Conservation (phyloP, 139 green algal species). For the Tetradesmus obliquus region DNA sequence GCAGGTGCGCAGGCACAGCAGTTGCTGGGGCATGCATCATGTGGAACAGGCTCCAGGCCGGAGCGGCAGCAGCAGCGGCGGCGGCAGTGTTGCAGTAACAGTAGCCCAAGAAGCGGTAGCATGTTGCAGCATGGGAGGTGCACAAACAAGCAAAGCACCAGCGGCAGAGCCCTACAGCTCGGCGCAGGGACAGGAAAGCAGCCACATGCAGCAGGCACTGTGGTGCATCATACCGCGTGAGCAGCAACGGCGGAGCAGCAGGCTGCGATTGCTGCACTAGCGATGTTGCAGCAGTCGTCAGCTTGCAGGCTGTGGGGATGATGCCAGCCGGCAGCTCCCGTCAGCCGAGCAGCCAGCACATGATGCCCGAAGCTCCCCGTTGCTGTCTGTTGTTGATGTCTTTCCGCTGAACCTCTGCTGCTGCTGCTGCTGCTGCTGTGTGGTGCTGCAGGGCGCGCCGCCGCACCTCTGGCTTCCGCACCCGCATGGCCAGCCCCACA, state of each 20-base stretch:
- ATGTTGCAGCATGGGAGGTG: neutral
- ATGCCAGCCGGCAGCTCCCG: too few species aligned
- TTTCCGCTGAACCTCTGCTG: neutral
- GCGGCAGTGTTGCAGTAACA: neutral
- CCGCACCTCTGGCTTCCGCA: constrained; percentile 78
- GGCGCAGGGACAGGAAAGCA: neutral
- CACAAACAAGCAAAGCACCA: neutral
- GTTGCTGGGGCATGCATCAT: neutral
- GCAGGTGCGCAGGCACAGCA: constrained; percentile 55
- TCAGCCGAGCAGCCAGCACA: too few species aligned
- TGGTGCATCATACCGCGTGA: neutral
- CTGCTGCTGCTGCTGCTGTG: neutral
- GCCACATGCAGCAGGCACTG: neutral
- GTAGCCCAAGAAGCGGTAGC: neutral
- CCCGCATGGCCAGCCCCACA: constrained; percentile 69
- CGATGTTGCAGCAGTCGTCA: too few species aligned
- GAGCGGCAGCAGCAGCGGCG: neutral
- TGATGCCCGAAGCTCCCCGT: too few species aligned
- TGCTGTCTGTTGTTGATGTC: too few species aligned
- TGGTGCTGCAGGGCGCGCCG: constrained; percentile 67
- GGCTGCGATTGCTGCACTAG: too few species aligned
- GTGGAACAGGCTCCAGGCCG: neutral
- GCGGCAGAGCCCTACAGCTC: too few species aligned
- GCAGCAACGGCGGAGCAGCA: neutral
- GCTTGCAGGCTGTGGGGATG: too few species aligned